phyloP scores from a whole-genome alignment of 805 yeast genomes.

The Candida parachauliodes region DNA sequence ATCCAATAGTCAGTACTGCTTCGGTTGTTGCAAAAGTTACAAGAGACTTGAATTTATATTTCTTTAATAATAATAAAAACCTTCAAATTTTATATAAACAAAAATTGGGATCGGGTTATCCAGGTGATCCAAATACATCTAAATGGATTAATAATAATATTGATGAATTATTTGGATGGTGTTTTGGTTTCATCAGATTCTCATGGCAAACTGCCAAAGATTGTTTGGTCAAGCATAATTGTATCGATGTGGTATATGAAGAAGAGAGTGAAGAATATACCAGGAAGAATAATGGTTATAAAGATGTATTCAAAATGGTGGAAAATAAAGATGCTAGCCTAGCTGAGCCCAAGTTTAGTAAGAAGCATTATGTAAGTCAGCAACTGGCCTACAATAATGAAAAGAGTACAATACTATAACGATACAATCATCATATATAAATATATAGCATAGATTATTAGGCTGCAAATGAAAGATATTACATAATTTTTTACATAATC shows the following conservation, averaged over 20 bases:
- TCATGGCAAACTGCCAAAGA: conserved; percentile 95
- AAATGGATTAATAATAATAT: conserved; percentile 63
- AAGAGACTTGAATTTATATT: conserved; percentile 61
- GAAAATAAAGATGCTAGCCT: conserved; percentile 4
- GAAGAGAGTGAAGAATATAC: conserved; percentile 45
- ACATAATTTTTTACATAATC: neutral
- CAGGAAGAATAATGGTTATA: conserved; percentile 25
- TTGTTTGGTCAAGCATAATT: conserved; percentile 51
- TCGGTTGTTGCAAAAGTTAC: conserved; percentile 96
- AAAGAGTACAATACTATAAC: neutral
- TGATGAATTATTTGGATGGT: conserved; percentile 86
- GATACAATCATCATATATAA: too few relatives aligned
- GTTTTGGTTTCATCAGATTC: conserved; percentile 63
- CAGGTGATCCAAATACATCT: conserved; percentile 86
- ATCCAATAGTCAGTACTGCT: conserved; percentile 91
- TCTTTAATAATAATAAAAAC: conserved; percentile 17
- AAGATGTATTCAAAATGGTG: conserved; percentile 22
- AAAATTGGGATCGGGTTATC: conserved; percentile 83
- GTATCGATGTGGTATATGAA: conserved; percentile 59
- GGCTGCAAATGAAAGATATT: too few relatives aligned
- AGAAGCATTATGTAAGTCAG: conserved; percentile 8
- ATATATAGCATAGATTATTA: too few relatives aligned
- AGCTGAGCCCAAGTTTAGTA: conserved; percentile 4
- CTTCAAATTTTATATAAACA: conserved; percentile 35
- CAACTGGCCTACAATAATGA: conserved; percentile 3